Conservation (phyloP, 2,329 filamentous ascomycete species). For the Amauroascus verrucosus region DNA sequence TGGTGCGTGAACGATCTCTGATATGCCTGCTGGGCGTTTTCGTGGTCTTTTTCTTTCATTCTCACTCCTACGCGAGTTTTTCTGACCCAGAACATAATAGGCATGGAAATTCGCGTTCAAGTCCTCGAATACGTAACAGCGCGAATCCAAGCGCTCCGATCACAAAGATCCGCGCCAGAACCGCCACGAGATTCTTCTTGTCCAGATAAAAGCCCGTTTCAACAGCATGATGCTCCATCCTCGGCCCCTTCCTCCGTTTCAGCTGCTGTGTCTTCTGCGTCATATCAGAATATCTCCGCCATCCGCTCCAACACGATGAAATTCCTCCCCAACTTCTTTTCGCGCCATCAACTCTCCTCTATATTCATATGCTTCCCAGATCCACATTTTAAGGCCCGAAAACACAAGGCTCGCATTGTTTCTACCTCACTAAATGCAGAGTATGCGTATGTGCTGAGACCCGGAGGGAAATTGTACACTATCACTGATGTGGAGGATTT, state of each 20-base stretch:
- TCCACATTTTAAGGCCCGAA: conserved; percentile 93
- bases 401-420: conserved; percentile 94
- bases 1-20: no score
- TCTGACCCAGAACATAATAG: conserved; percentile 35
- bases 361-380: conserved; percentile 98
- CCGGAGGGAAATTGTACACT: conserved; percentile 82
- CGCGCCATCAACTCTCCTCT: conserved; percentile 66
- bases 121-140: conserved; percentile 87
- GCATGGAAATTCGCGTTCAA: conserved; percentile 83
- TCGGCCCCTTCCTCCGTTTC: neutral
- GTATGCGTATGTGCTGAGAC: conserved; percentile 77
- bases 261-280: conserved; percentile 15
- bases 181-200: conserved; percentile 6
- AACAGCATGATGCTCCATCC: neutral
- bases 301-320: conserved; percentile 97
- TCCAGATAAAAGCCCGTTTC: conserved; percentile 5
- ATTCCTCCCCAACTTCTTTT: conserved; percentile 97
- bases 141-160: conserved; percentile 68
- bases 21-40: no score
- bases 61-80: no score
- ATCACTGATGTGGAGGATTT: conserved; percentile 96
- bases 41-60: no score
- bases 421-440: conserved; percentile 80
- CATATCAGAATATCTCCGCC: conserved; percentile 79
- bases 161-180: conserved; percentile 30